Evolutionary conservation across 129 eudicot species (phyloP).

Genomic region (Scalesia atractyloides): DNA sequence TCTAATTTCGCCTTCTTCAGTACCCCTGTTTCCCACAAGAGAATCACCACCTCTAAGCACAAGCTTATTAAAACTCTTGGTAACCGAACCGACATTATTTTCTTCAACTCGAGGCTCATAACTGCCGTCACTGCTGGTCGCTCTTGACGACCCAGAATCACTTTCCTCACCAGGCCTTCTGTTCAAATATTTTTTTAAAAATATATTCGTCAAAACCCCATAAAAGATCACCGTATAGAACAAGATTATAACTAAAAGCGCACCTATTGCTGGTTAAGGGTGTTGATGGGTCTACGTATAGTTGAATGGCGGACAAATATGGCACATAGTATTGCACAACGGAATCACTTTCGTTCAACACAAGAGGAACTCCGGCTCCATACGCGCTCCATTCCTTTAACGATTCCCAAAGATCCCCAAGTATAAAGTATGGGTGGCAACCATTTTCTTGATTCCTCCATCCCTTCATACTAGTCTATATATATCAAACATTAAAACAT

Average conservation of each 20-base stretch:
- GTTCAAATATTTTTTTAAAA: slow-evolving; percentile 11
- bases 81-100: slow-evolving; percentile 27
- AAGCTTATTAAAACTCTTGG: slow-evolving; percentile 42
- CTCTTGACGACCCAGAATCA: slow-evolving; percentile 81
- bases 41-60: slow-evolving; percentile 22
- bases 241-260: slow-evolving; percentile 7
- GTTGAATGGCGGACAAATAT: slow-evolving; percentile 86
- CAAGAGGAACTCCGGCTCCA: slow-evolving; percentile 96
- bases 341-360: slow-evolving; percentile 72
- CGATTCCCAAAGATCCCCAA: slow-evolving; percentile 98
- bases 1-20: slow-evolving; percentile 56
- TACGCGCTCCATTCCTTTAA: slow-evolving; percentile 96
- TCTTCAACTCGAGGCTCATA: slow-evolving; percentile 51
- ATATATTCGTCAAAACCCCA: neutral
- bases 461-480: slow-evolving; percentile 73
- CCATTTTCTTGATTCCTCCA: slow-evolving; percentile 53
- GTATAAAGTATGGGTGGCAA: slow-evolving; percentile 65
- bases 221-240: neutral
- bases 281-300: slow-evolving; percentile 75
- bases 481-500: slow-evolving; percentile 18
- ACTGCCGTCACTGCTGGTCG: slow-evolving; percentile 72
- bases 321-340: slow-evolving; percentile 97
- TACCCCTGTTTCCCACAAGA: slow-evolving; percentile 37
- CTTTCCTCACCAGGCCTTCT: slow-evolving; percentile 84
- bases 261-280: slow-evolving; percentile 56